Conservation (phyloP, 768 basidiomycete genomes). For the Suillus luteus region DNA sequence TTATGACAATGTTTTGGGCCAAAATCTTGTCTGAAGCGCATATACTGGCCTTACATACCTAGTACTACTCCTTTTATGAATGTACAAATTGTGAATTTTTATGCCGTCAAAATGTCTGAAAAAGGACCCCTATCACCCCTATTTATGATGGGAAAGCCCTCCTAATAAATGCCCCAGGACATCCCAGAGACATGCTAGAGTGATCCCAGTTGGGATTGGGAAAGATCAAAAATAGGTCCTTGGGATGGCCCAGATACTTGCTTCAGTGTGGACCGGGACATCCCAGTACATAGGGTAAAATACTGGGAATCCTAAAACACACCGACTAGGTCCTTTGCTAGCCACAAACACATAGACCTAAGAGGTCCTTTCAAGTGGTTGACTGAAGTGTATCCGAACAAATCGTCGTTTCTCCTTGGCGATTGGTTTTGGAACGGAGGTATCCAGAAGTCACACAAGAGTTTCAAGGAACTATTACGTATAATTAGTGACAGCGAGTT, state of each 20-base stretch:
- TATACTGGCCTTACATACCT: neutral
- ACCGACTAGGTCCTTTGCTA: conserved; percentile 3
- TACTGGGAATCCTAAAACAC: neutral
- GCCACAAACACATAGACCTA: neutral
- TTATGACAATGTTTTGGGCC: no score
- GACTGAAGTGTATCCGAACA: neutral
- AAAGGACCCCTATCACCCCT: neutral
- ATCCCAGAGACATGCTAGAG: neutral
- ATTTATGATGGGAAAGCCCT: neutral
- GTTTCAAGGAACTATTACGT: no score
- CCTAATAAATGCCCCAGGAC: neutral
- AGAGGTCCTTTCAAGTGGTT: no score
- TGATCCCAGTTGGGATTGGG: neutral
- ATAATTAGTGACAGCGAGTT: no score
- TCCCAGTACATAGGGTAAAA: neutral
- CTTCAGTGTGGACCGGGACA: neutral
- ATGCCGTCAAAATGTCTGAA: neutral
- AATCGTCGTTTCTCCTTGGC: no score
- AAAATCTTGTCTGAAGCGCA: neutral
- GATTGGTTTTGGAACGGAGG: no score
- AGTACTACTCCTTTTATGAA: neutral
- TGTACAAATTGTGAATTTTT: neutral
- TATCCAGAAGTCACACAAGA: no score
- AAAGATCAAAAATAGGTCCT: neutral
- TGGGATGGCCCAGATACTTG: neutral